Base-by-base conservation (phyloP, 31 red algal species). In the Porphyra umbilicalis region DNA sequence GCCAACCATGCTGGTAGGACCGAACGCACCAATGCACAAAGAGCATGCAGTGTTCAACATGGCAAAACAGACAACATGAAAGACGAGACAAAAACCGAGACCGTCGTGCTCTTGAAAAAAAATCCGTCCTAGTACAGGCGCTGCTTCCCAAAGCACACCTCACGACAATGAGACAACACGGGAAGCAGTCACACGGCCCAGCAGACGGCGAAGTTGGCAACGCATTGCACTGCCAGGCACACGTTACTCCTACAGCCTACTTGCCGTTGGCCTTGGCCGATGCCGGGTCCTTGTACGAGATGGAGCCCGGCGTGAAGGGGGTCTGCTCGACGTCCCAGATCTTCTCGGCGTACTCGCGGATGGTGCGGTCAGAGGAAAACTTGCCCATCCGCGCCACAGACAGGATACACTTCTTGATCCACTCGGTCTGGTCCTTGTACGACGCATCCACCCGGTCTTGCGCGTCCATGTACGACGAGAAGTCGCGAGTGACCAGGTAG, bases 391-490 rank as follows among this genome's bases (percentile, higher is more conserved):
- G 88, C 57, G 94, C 87, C 16, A 94, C 91, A 34, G 87, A 77
- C 25, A 94, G 35, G 83, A 99, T 96, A 15, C 85, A 92, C 83
- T 88, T 89, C 86, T 92, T 94, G 35, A 94, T 80, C 97, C 97
- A 99, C 18, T 46, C 81, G 34, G 84, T 87, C 81, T 91, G 87
- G 57, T 99, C 92, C 84, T 93, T 94, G 87, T 91, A 99, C 35
- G 94, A 86, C n/a, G 86, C 80, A 67, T 96, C 97, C 15, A 95
- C 89, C 35, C 86, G 87, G 80, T 95, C 87, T 87, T 93, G 85
- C 29, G 97, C 97, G 37, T 99, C 97, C 91, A 99, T 93, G 83
- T 97, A 99, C 38, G 97, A 92, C 36, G 89, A 77, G 68, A 99
- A 99, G 75, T 99, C 97, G 33, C 94, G 84, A 35, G 90, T 91